A percentile compares a stretch with the other conserved stretches of the same genome.
These are phyloP conservation scores for Mycena filopes DNA, from an alignment of 768 basidiomycete species.

Conservation along the genomic window DNA sequence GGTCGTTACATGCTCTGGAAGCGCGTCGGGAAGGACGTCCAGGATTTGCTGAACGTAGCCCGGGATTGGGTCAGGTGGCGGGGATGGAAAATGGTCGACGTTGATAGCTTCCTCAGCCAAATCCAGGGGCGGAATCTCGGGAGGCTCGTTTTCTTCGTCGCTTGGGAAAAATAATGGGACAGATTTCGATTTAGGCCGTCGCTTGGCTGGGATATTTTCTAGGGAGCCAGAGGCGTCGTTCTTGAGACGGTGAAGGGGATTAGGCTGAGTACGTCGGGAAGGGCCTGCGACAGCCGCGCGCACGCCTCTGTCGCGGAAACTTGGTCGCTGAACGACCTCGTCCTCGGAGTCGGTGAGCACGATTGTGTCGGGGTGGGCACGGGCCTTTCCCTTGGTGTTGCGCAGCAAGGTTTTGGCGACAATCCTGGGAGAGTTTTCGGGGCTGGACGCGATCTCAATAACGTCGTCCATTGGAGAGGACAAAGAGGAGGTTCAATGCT, in stretches of 20 bases:
- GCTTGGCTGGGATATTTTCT: slow-evolving; percentile 24
- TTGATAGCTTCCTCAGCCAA: slow-evolving; percentile 4
- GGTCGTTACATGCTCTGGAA: slow-evolving; percentile 60
- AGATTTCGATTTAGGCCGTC: slow-evolving; percentile 17
- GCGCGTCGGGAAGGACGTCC: slow-evolving; percentile 79
- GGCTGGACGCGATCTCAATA: slow-evolving; percentile 15
- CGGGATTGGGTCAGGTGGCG: slow-evolving; percentile 37
- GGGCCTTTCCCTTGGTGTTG: background rate
- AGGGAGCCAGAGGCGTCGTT: slow-evolving; percentile 22
- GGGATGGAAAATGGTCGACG: slow-evolving; percentile 16
- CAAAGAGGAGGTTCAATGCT: too few relatives aligned
- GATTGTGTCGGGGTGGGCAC: slow-evolving; percentile 3
- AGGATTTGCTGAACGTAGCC: slow-evolving; percentile 60
- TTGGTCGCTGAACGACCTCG: background rate
- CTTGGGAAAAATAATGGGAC: slow-evolving; percentile 49
- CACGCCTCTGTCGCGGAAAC: slow-evolving; percentile 7
- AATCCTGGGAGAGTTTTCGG: slow-evolving; percentile 1
- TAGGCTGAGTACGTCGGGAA: background rate
- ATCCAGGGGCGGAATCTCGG: background rate
- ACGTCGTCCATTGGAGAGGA: background rate
- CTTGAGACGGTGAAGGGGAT: slow-evolving; percentile 16
- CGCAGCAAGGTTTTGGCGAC: background rate
- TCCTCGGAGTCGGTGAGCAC: slow-evolving; percentile 26
- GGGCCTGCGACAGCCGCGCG: slow-evolving; percentile 12
- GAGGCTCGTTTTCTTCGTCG: slow-evolving; percentile 50